These are phyloP conservation scores for Cairneyella variabilis DNA, from an alignment of 495 filamentous ascomycete genomes.

Conservation along the genomic window DNA sequence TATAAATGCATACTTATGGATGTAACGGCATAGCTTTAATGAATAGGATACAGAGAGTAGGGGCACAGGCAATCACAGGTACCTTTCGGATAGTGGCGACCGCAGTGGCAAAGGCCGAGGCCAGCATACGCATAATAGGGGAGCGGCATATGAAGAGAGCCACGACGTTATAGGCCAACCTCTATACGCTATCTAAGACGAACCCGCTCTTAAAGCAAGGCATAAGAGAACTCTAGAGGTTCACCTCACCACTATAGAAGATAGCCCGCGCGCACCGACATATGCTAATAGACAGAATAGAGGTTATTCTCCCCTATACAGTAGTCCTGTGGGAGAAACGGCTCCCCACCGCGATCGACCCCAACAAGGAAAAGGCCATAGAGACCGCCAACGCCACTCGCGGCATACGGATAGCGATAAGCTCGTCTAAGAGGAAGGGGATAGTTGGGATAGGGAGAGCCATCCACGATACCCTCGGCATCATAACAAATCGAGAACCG, in stretches of 20 bases:
- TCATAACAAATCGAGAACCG: not conserved
- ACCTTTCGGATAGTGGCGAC: conserved; percentile 27
- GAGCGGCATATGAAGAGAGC: not conserved
- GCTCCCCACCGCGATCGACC: conserved; percentile 2
- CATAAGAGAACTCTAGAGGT: conserved; percentile 7
- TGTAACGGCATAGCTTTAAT: conserved; percentile 22
- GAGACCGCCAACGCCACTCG: not conserved
- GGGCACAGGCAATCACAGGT: conserved; percentile 32
- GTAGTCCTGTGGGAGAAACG: conserved; percentile 14
- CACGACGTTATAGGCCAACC: conserved; percentile 11
- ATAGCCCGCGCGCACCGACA: conserved; percentile 12
- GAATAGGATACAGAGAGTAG: conserved; percentile 30
- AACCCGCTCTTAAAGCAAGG: conserved; percentile 12
- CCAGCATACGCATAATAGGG: conserved; percentile 5
- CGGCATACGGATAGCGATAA: conserved; percentile 2
- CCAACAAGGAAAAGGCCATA: not conserved
- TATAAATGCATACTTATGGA: conserved; percentile 31
- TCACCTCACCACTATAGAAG: conserved; percentile 14
- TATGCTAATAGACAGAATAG: conserved; percentile 7
- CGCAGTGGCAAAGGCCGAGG: conserved; percentile 26
- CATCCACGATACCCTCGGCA: not conserved
- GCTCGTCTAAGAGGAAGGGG: conserved; percentile 6
- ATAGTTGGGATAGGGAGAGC: conserved; percentile 9
- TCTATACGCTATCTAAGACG: conserved; percentile 9
- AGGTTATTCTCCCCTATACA: conserved; percentile 10